A percentile compares a stretch with the other conserved stretches of the same genome.
Evolutionary conservation across 192 early-diverging fungal genomes (phyloP).

Genomic region (Coemansia guatemalensis): DNA sequence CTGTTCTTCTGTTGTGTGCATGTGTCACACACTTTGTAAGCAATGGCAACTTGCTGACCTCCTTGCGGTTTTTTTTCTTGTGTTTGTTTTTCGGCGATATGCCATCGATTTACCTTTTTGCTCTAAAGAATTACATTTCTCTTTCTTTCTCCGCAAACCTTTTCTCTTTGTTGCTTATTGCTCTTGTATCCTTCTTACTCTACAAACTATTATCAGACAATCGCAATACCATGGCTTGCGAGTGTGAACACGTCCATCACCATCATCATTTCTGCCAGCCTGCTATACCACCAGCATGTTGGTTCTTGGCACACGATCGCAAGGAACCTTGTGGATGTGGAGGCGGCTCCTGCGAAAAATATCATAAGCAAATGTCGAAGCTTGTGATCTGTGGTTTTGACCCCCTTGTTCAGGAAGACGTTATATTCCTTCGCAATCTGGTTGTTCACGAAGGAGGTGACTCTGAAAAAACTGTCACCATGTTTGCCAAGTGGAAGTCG

Average conservation of each 20-base stretch:
- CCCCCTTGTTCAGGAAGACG: constrained; percentile 34
- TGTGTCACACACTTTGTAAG: too few species aligned
- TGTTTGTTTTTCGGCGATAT: not conserved
- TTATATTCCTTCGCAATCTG: constrained; percentile 41
- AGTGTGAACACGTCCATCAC: constrained; percentile 16
- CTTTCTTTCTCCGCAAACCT: not conserved
- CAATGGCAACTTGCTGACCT: too few species aligned
- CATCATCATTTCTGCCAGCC: constrained; percentile 16
- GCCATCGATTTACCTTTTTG: not conserved
- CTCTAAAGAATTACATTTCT: not conserved
- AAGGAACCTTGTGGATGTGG: constrained; percentile 49
- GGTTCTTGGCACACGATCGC: constrained; percentile 44
- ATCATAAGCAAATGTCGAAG: constrained; percentile 38
- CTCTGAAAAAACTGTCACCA: constrained; percentile 31
- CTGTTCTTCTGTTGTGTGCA: too few species aligned
- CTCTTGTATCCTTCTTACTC: not conserved
- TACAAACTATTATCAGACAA: not conserved
- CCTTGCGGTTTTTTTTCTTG: constrained; percentile 1
- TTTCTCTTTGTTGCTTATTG: constrained; percentile 1
- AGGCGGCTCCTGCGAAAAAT: constrained; percentile 33
- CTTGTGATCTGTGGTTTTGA: constrained; percentile 40
- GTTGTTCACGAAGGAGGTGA: constrained; percentile 39
- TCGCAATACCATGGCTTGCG: constrained; percentile 35
- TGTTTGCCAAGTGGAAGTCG: constrained; percentile 49
- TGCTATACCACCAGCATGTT: constrained; percentile 32